These are phyloP conservation scores for Citrus sinensis DNA, from an alignment of 345 rosid genomes.

Conservation along the genomic window DVS_A1.0 CM039164.1:19486001-19486500, in stretches of 20 bases:
- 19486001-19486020: background rate
- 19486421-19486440: no score
- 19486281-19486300: conserved; percentile 2
- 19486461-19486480: background rate
- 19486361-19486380: background rate
- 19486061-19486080: conserved; percentile 7
- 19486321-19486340: background rate
- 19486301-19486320: conserved; percentile 21
- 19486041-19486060: no score
- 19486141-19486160: background rate
- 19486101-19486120: conserved; percentile 18
- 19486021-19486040: no score
- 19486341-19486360: background rate
- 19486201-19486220: conserved; percentile 15
- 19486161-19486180: conserved; percentile 17
- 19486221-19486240: conserved; percentile 6
- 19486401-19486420: background rate
- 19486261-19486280: conserved; percentile 2
- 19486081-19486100: conserved; percentile 34
- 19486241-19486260: background rate
- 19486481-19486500: background rate
- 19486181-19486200: conserved; percentile 8
- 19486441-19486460: background rate
- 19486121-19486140: conserved; percentile 12
- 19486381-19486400: background rate